Conservation (phyloP, 768 basidiomycete genomes). For the Auriscalpium vulgare region DNA sequence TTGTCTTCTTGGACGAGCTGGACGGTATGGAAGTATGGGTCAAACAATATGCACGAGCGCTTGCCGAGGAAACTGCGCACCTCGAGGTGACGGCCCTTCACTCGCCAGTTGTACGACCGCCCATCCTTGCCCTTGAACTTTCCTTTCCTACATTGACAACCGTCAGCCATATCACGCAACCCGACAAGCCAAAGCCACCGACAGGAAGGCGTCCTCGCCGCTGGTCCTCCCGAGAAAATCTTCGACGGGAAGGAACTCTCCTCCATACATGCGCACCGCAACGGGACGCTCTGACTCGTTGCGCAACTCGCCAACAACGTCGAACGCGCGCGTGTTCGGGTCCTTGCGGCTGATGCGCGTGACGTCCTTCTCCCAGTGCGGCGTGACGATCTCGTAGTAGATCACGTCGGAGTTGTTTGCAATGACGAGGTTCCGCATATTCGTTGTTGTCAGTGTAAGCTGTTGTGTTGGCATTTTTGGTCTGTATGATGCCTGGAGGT, state of each 20-base stretch:
- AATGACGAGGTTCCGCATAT: slow-evolving; percentile 29
- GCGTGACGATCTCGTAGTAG: slow-evolving; percentile 34
- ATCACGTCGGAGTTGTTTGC: slow-evolving; percentile 29
- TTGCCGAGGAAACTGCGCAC: slow-evolving; percentile 6
- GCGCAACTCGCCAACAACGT: slow-evolving; percentile 25
- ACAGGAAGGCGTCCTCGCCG: slow-evolving; percentile 7
- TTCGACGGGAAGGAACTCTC: slow-evolving; percentile 19
- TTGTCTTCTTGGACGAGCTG: slow-evolving; percentile 27
- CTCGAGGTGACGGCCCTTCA: slow-evolving; percentile 14
- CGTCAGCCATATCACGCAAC: slow-evolving; percentile 8
- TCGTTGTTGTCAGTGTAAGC: slow-evolving; percentile 31
- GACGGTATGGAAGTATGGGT: not conserved
- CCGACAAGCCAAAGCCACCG: not conserved
- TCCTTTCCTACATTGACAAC: slow-evolving; percentile 9
- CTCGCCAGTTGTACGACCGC: slow-evolving; percentile 21
- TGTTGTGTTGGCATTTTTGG: slow-evolving; percentile 19
- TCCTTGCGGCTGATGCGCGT: slow-evolving; percentile 30
- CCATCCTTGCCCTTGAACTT: slow-evolving; percentile 23
- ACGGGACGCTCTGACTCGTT: slow-evolving; percentile 23
- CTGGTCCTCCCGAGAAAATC: slow-evolving; percentile 24
- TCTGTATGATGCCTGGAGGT: not conserved
- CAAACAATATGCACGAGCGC: not conserved
- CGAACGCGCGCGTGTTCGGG: slow-evolving; percentile 21
- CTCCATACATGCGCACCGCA: slow-evolving; percentile 23
- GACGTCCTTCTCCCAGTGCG: slow-evolving; percentile 26